A percentile compares a stretch with the other conserved stretches of the same genome.
Conservation (phyloP, 495 filamentous ascomycete species). For the Neurospora sublineolata region DNA sequence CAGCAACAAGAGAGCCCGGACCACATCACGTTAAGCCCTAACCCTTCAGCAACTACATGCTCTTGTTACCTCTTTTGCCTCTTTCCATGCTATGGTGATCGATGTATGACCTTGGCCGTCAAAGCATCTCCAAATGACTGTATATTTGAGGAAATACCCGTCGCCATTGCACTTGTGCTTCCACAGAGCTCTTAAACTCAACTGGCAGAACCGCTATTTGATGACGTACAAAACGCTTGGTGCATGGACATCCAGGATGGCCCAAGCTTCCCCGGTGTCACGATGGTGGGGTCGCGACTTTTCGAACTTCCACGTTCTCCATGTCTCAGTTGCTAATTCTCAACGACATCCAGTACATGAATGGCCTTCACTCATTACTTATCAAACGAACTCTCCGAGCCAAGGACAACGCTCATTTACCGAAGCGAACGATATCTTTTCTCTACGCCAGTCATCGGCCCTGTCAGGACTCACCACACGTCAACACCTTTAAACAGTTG, state of each 20-base stretch:
- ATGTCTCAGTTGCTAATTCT: background rate
- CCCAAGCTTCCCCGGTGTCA: background rate
- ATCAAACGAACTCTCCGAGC: background rate
- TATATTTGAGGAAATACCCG: background rate
- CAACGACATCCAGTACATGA: background rate
- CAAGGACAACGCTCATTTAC: background rate
- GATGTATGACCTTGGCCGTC: background rate
- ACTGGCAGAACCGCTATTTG: background rate
- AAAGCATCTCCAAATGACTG: background rate
- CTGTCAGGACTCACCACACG: background rate
- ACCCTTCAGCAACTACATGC: background rate
- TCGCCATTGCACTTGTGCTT: background rate
- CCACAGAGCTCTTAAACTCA: background rate
- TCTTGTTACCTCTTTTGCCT: background rate
- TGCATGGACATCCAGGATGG: background rate
- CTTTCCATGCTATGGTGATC: background rate
- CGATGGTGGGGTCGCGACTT: background rate
- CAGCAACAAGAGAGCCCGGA: background rate
- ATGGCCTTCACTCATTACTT: background rate
- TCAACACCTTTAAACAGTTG: background rate
- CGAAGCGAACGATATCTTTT: background rate
- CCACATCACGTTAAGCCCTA: background rate
- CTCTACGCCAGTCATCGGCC: background rate
- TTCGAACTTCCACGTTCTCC: background rate
- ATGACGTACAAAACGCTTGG: background rate